Conservation (phyloP, 768 basidiomycete species). For the Mycena leptocephala region DNA sequence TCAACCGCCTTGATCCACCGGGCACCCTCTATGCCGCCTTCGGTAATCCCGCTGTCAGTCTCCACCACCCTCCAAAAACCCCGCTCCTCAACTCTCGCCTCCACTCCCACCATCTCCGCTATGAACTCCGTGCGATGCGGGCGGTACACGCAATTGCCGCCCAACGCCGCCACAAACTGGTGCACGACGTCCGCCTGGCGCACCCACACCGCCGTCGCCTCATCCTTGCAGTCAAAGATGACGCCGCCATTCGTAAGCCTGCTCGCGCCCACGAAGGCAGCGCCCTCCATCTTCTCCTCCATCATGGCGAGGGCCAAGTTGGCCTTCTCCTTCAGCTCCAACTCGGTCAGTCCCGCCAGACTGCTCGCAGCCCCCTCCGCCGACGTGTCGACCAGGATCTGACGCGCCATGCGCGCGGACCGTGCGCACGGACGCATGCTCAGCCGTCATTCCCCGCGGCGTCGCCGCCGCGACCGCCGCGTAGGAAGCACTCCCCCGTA, state of each 20-base stretch:
- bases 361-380: too few species aligned
- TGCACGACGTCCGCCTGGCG: background rate
- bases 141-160: background rate
- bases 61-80: background rate
- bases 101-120: background rate
- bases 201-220: background rate
- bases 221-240: slow-evolving; percentile 13
- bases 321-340: slow-evolving; percentile 12
- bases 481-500: too few species aligned
- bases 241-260: slow-evolving; percentile 2
- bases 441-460: too few species aligned
- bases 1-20: background rate
- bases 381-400: too few species aligned
- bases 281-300: background rate
- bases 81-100: background rate
- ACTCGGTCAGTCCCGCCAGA: too few species aligned
- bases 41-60: background rate
- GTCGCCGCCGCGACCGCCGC: too few species aligned
- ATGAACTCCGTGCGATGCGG: background rate
- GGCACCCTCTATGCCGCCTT: background rate
- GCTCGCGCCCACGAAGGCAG: background rate
- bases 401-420: too few species aligned
- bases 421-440: too few species aligned
- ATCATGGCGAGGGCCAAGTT: background rate
- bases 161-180: background rate